Conservation (phyloP, 768 basidiomycete genomes). For the Boletus reticuloceps region DNA sequence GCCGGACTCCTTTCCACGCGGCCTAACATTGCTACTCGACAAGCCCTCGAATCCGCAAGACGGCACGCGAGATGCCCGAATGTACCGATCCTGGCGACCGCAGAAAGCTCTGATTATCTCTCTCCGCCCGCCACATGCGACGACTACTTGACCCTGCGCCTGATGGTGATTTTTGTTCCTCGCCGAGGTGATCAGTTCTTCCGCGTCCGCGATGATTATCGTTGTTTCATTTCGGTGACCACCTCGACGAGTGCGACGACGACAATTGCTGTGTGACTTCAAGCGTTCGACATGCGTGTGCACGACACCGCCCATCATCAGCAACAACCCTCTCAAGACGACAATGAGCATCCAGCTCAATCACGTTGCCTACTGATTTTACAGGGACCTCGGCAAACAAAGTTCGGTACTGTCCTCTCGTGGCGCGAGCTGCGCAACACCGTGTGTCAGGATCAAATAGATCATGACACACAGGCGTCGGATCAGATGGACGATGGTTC, state of each 20-base stretch:
- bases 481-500: constrained; percentile 7
- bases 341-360: neutral
- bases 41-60: too few species aligned
- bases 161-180: too few species aligned
- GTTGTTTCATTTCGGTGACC: too few species aligned
- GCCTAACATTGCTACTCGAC: too few species aligned
- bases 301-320: too few species aligned
- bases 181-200: too few species aligned
- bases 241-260: neutral
- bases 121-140: too few species aligned
- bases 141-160: too few species aligned
- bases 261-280: neutral
- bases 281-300: neutral
- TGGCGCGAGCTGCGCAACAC: constrained; percentile 1
- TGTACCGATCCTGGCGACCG: too few species aligned
- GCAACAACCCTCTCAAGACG: neutral
- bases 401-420: neutral
- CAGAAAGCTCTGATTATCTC: neutral
- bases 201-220: too few species aligned
- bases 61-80: too few species aligned
- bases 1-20: too few species aligned
- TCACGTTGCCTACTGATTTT: neutral
- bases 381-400: neutral
- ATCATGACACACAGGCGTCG: neutral
- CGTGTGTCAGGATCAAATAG: neutral